Percentiles rank a stretch among this genome's conserved stretches.
Evolutionary conservation across 2,329 filamentous ascomycete species (phyloP).

Genomic region (Annulohypoxylon truncatum): DNA sequence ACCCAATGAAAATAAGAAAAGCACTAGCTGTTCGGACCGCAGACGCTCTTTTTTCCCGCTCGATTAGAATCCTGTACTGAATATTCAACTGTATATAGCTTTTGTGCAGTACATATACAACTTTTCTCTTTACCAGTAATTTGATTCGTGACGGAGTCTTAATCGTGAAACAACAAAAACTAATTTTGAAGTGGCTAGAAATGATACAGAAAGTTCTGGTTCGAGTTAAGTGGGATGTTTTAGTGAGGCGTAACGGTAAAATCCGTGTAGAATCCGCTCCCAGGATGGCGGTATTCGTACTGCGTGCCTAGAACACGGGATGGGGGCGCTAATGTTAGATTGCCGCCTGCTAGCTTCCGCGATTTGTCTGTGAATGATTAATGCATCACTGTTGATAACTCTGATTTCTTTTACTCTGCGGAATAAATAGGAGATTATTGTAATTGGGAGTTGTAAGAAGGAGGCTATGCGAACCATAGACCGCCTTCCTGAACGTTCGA

Average conservation of each 20-base stretch:
- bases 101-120: slow-evolving; percentile 42
- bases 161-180: neutral
- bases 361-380: neutral
- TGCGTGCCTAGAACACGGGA: neutral
- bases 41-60: slow-evolving; percentile 27
- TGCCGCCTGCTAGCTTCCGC: slow-evolving; percentile 3
- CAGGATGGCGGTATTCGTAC: neutral
- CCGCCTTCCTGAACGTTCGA: slow-evolving; percentile 18
- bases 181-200: neutral
- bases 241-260: slow-evolving; percentile 12
- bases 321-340: neutral
- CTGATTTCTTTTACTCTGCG: neutral
- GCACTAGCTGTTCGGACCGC: slow-evolving; percentile 29
- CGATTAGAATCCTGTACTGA: slow-evolving; percentile 29
- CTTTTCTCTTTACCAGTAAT: slow-evolving; percentile 10
- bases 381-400: neutral
- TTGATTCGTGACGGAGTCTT: neutral
- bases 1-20: slow-evolving; percentile 19
- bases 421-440: neutral
- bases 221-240: slow-evolving; percentile 9
- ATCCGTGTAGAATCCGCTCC: slow-evolving; percentile 13
- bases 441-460: neutral
- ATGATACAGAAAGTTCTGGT: slow-evolving; percentile 3
- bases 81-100: slow-evolving; percentile 47
- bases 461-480: neutral